phyloP scores from a whole-genome alignment of 2,329 filamentous ascomycete species.

The Colletotrichum tropicale region DNA sequence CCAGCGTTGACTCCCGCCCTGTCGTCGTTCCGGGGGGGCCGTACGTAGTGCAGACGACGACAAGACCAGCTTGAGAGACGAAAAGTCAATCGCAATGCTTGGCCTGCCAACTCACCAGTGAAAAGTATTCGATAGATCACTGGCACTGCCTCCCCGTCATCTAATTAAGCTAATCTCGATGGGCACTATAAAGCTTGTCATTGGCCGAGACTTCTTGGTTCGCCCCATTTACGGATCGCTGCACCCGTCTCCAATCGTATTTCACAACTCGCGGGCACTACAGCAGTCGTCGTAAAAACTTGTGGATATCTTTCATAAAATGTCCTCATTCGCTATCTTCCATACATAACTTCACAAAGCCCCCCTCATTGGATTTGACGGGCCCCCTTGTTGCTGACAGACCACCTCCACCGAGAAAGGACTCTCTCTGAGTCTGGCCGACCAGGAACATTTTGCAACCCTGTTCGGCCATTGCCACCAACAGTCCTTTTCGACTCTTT shows the following conservation, averaged over 20 bases:
- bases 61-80: background rate
- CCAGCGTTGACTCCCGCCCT: background rate
- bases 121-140: background rate
- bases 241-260: background rate
- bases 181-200: slow-evolving; percentile 16
- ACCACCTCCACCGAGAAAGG: background rate
- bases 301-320: background rate
- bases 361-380: background rate
- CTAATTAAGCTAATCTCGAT: slow-evolving; percentile 16
- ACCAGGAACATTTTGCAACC: background rate
- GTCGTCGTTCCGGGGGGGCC: background rate
- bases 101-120: background rate
- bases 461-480: background rate
- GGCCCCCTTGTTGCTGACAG: background rate
- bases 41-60: background rate
- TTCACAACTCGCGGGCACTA: background rate
- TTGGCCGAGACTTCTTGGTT: slow-evolving; percentile 8
- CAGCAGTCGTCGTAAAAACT: background rate
- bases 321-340: background rate
- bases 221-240: background rate
- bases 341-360: background rate
- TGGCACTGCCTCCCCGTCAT: slow-evolving; percentile 1
- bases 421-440: background rate
- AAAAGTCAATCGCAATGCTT: slow-evolving; percentile 9
- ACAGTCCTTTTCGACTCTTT: background rate